These are phyloP conservation scores for Pseudevernia furfuracea DNA, from an alignment of 495 filamentous ascomycete genomes.

Conservation along the genomic window DNA sequence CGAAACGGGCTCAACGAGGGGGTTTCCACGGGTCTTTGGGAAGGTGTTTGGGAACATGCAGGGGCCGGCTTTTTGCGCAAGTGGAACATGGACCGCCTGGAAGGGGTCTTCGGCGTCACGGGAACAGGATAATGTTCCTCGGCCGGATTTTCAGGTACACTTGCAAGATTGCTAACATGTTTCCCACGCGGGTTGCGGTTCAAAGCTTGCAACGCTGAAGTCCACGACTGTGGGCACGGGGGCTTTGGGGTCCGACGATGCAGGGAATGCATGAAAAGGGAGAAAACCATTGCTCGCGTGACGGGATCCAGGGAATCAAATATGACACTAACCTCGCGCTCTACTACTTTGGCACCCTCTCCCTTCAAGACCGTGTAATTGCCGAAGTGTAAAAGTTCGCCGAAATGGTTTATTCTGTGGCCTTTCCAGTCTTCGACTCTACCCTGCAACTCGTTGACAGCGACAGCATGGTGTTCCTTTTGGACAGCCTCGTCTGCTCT, in stretches of 20 bases:
- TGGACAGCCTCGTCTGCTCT: slow-evolving; percentile 85
- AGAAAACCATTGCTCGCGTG: slow-evolving; percentile 10
- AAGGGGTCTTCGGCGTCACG: slow-evolving; percentile 1
- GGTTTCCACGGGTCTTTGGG: background rate
- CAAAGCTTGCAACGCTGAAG: background rate
- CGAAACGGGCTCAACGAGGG: background rate
- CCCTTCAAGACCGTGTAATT: slow-evolving; percentile 90
- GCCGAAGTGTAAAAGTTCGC: slow-evolving; percentile 81
- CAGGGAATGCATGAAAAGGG: slow-evolving; percentile 1
- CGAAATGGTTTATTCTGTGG: slow-evolving; percentile 81
- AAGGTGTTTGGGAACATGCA: background rate
- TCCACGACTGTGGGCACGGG: background rate
- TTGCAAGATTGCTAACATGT: slow-evolving; percentile 4
- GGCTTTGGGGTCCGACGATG: background rate
- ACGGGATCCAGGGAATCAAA: slow-evolving; percentile 18
- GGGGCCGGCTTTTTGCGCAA: background rate
- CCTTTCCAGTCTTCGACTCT: slow-evolving; percentile 98
- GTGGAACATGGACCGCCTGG: background rate
- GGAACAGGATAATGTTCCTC: background rate
- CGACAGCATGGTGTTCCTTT: slow-evolving; percentile 70
- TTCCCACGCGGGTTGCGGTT: background rate
- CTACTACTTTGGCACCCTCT: slow-evolving; percentile 63
- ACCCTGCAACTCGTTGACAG: slow-evolving; percentile 67
- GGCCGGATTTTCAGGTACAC: slow-evolving; percentile 2
- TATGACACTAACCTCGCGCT: slow-evolving; percentile 65